These are phyloP conservation scores for Fusarium xyrophilum DNA, from an alignment of 2,329 filamentous ascomycete species.

Conservation along the genomic window DNA sequence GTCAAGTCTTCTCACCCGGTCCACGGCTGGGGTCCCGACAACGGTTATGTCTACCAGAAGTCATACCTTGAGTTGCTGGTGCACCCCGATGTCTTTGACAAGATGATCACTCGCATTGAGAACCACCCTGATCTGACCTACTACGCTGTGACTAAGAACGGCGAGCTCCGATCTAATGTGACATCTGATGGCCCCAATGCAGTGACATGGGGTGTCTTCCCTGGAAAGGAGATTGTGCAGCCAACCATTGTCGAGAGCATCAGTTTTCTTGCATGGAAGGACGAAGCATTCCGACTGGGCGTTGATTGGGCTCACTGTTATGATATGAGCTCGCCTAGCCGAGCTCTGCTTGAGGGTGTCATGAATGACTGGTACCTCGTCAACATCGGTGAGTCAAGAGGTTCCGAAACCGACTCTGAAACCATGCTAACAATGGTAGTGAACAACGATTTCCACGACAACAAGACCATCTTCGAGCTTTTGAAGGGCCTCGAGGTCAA, in stretches of 20 bases:
- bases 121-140: constrained; percentile 85
- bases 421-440: constrained; percentile 59
- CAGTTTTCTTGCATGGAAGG: constrained; percentile 98
- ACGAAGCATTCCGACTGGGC: constrained; percentile 93
- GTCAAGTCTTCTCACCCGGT: constrained; percentile 85
- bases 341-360: constrained; percentile 78
- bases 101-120: constrained; percentile 80
- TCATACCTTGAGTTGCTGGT: constrained; percentile 93
- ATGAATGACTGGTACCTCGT: constrained; percentile 94
- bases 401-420: background rate
- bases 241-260: constrained; percentile 99
- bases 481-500: constrained; percentile 80
- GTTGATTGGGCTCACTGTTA: constrained; percentile 95
- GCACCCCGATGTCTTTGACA: constrained; percentile 77
- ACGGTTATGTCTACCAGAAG: constrained; percentile 98
- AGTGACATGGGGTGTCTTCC: constrained; percentile 99
- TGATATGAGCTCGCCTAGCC: constrained; percentile 75
- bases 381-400: constrained; percentile 78
- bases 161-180: constrained; percentile 83
- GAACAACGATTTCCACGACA: constrained; percentile 95
- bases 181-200: constrained; percentile 89
- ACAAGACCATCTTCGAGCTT: constrained; percentile 80
- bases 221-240: constrained; percentile 98
- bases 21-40: constrained; percentile 92
- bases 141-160: constrained; percentile 87